Evolutionary conservation across 495 filamentous ascomycete species (phyloP).

Genomic region (Pyrenopolyporus hunteri): DNA sequence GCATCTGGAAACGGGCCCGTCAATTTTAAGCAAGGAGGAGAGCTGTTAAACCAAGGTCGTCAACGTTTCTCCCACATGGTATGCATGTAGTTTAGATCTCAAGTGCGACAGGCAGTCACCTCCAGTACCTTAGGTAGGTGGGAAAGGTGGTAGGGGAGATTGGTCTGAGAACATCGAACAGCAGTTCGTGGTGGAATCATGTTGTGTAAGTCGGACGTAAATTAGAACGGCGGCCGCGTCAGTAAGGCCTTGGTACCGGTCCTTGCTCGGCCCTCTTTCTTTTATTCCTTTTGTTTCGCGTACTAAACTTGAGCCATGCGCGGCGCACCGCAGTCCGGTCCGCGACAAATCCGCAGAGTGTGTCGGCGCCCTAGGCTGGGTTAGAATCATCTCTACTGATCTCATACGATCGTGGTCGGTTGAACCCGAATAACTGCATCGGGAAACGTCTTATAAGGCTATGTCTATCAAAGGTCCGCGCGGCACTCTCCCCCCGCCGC

Average conservation of each 20-base stretch:
- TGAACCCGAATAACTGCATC: background rate
- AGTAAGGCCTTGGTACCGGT: slow-evolving; percentile 32
- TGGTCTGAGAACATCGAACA: slow-evolving; percentile 12
- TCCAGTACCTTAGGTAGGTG: too few relatives aligned
- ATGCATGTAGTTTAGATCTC: slow-evolving; percentile 8
- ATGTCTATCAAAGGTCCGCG: slow-evolving; percentile 5
- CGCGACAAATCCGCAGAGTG: slow-evolving; percentile 24
- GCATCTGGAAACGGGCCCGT: slow-evolving; percentile 4
- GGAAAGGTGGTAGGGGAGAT: too few relatives aligned
- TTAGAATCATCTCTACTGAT: slow-evolving; percentile 7
- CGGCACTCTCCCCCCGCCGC: too few relatives aligned
- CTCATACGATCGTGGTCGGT: slow-evolving; percentile 7
- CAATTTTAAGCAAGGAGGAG: slow-evolving; percentile 9
- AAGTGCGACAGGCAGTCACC: slow-evolving; percentile 4
- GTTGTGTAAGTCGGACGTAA: slow-evolving; percentile 39
- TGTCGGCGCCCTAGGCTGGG: background rate
- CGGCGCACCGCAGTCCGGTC: slow-evolving; percentile 33
- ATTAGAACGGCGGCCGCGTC: slow-evolving; percentile 24
- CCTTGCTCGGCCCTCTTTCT: slow-evolving; percentile 15
- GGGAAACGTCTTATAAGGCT: background rate
- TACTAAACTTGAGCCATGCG: slow-evolving; percentile 34
- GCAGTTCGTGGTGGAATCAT: slow-evolving; percentile 31
- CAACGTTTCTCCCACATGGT: slow-evolving; percentile 1
- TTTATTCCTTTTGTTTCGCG: too few relatives aligned
- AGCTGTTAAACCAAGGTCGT: too few relatives aligned